Base-by-base conservation (phyloP, 441 rosid species). In the Manihot esculenta region DNA sequence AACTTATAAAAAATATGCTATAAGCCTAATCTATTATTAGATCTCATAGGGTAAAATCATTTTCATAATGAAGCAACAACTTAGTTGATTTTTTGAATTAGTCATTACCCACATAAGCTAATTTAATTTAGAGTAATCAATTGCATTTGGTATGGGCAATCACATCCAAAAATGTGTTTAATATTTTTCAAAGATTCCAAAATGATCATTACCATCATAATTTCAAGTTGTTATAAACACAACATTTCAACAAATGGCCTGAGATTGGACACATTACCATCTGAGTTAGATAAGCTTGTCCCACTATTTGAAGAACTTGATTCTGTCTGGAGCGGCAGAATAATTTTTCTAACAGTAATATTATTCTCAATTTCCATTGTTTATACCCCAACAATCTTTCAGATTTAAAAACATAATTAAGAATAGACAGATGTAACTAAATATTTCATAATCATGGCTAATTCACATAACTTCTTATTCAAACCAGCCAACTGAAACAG, bases 361-460 rank as follows among this genome's bases (percentile, higher is more conserved):
- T 30, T 20, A 57, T 57, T 13, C 33, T 30, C 33, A 30, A 30
- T 1, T 3, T 57, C 13, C 42, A 57, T 57, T 3, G 27, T 30
- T 26, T 26, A n/a, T 57, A 30, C 33, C 33, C 33, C 33, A 1
- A 30, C 33, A 30, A 1, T 1, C 4, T 4, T 30, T 26, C 2
- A 20, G 15, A 13, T 13, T 26, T 26, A 9, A 57, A 27, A 26
- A 13, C 38, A 57, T 57, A 7, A 57, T 30, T 57, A 57, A 27
- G 38, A 57, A 57, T 26, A 57, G 20, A 30, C 62, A 30, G 62
- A 26, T 57, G 9, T 57, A 57, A 57, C 62, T 15, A 57, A 30
- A 30, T 30, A 30, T 30, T 57, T n/a, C 15, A 57, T 57, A 18
- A 57, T 57, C 20, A 57, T 21, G 10, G 23, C 33, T 11, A 23